phyloP scores from a whole-genome alignment of 208 protist genomes.

The Wallacemonas sp. region DNA sequence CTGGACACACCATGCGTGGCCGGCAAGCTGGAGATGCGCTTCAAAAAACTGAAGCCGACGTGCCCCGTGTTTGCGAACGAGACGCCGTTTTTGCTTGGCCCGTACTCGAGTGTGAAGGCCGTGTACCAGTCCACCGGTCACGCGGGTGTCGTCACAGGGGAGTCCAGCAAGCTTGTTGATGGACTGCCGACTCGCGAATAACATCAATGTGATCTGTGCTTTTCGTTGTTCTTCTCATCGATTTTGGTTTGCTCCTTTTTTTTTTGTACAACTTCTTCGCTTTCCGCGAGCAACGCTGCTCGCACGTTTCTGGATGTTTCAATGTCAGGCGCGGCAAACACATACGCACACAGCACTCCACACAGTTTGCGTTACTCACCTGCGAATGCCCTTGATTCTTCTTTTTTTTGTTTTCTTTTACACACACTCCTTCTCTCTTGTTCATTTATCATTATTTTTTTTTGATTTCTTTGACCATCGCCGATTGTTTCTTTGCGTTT shows the following conservation, averaged over 20 bases:
- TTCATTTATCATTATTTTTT: too few species aligned
- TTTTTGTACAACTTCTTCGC: too few species aligned
- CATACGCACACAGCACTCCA: too few species aligned
- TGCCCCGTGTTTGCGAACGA: conserved; percentile 16
- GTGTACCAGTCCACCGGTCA: conserved; percentile 18
- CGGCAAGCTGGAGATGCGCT: conserved; percentile 39
- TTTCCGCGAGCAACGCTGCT: too few species aligned
- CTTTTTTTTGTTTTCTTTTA: too few species aligned
- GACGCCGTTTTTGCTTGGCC: conserved; percentile 11
- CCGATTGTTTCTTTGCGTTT: too few species aligned
- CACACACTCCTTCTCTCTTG: too few species aligned
- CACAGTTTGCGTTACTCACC: too few species aligned
- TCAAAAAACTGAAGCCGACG: conserved; percentile 26
- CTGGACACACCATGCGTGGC: conserved; percentile 14
- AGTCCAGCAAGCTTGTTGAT: background rate
- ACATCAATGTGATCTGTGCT: background rate
- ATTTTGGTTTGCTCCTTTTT: background rate
- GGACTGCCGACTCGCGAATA: background rate
- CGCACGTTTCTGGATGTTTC: too few species aligned
- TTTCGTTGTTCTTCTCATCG: background rate
- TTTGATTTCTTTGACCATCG: too few species aligned
- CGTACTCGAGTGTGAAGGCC: conserved; percentile 22
- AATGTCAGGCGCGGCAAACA: too few species aligned
- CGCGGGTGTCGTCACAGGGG: background rate
- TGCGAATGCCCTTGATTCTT: too few species aligned